These are phyloP conservation scores for Backusella tarrabulga DNA, from an alignment of 192 early-diverging fungal genomes.

Conservation along the genomic window DNA sequence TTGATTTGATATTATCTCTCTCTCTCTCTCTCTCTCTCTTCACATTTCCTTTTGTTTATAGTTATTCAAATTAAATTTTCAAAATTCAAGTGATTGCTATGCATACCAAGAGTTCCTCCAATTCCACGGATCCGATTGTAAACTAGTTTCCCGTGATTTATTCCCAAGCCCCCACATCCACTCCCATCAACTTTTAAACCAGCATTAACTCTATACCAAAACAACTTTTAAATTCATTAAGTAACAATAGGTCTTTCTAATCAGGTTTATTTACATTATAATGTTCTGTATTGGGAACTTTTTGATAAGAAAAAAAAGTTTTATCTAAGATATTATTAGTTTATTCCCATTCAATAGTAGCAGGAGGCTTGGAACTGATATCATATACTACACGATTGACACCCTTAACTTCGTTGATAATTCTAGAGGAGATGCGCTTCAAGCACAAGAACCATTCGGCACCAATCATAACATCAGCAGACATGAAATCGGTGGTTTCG, in stretches of 20 bases:
- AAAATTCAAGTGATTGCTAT: neutral
- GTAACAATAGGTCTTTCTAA: slow-evolving; percentile 1
- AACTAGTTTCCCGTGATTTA: neutral
- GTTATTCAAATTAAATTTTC: neutral
- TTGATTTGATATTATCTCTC: neutral
- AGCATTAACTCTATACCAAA: neutral
- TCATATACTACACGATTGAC: slow-evolving; percentile 98
- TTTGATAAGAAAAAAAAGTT: neutral
- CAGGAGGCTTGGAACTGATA: slow-evolving; percentile 96
- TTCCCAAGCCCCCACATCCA: neutral
- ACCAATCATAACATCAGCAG: slow-evolving; percentile 73
- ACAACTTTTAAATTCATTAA: neutral
- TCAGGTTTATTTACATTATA: slow-evolving; percentile 5
- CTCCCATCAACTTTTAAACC: neutral
- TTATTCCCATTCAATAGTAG: slow-evolving; percentile 99
- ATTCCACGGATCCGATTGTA: neutral
- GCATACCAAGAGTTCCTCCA: neutral
- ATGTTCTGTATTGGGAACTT: neutral
- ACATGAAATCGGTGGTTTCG: slow-evolving; percentile 98
- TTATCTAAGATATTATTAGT: slow-evolving; percentile 11
- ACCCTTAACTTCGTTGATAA: slow-evolving; percentile 98
- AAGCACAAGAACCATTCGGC: slow-evolving; percentile 57
- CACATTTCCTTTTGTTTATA: neutral
- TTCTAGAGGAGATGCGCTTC: slow-evolving; percentile 91
- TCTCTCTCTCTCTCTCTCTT: neutral